Evolutionary conservation across 257 asterid genomes (phyloP).

Genomic region (Capsicum pubescens): DNA sequence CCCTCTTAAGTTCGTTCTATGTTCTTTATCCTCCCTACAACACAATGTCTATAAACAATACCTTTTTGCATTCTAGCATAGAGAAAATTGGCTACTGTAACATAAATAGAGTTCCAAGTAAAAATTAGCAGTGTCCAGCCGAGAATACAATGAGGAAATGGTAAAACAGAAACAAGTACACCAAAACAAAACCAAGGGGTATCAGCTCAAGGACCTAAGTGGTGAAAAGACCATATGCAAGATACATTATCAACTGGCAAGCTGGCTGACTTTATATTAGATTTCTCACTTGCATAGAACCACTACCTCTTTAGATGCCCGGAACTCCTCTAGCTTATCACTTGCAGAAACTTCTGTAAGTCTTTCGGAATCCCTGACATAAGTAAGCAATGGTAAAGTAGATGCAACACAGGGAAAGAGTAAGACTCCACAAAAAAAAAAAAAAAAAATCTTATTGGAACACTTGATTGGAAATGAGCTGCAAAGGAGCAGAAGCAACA

Average conservation of each 20-base stretch:
- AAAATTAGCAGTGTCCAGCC: neutral
- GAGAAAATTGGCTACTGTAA: neutral
- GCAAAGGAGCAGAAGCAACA: constrained; percentile 19
- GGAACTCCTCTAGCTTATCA: constrained; percentile 93
- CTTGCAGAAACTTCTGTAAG: constrained; percentile 92
- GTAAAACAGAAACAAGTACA: neutral
- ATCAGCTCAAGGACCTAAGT: neutral
- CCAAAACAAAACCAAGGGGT: constrained; percentile 9
- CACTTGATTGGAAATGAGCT: neutral
- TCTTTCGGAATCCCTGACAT: constrained; percentile 53
- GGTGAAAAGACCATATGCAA: constrained; percentile 17
- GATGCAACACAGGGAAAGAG: neutral
- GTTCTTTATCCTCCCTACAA: constrained; percentile 7
- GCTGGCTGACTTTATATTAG: constrained; percentile 12
- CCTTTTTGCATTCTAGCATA: constrained; percentile 2
- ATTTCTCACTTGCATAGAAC: constrained; percentile 8
- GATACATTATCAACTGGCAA: neutral
- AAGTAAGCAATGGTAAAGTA: constrained; percentile 29
- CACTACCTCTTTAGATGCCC: constrained; percentile 94
- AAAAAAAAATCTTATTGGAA: neutral
- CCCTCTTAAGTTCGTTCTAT: neutral
- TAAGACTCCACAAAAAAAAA: neutral
- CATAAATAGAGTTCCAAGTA: neutral
- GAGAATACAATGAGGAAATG: neutral
- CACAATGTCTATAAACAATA: constrained; percentile 4